A percentile compares a stretch with the other conserved stretches of the same genome.
Evolutionary conservation across 1,139 yeast genomes (phyloP).

Genomic region (Pichia norvegensis): DNA sequence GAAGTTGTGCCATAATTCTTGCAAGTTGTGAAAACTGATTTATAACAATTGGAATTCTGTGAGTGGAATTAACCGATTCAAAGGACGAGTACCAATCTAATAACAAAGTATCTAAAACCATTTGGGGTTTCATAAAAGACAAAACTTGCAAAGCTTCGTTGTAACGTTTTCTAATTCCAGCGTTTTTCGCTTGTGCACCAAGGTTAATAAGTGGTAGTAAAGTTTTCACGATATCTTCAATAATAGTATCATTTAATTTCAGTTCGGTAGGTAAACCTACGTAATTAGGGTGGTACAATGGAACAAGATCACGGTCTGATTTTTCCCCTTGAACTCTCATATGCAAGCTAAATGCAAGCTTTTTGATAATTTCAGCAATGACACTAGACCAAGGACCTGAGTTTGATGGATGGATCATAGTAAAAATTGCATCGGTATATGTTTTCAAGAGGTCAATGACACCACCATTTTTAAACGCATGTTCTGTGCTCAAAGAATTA

Average conservation of each 20-base stretch:
- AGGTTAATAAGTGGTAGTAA: constrained; percentile 52
- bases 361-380: constrained; percentile 55
- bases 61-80: constrained; percentile 70
- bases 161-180: constrained; percentile 51
- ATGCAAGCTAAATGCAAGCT: constrained; percentile 51
- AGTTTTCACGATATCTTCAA: constrained; percentile 45
- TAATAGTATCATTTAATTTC: constrained; percentile 39
- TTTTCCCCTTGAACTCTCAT: constrained; percentile 47
- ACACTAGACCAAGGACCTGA: constrained; percentile 76
- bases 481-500: constrained; percentile 53
- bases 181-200: constrained; percentile 75
- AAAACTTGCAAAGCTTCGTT: constrained; percentile 55
- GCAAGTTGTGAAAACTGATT: constrained; percentile 59
- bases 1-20: constrained; percentile 58
- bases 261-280: constrained; percentile 39
- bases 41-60: constrained; percentile 69
- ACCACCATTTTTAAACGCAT: constrained; percentile 35
- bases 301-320: constrained; percentile 25
- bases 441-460: constrained; percentile 48
- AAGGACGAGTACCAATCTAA: constrained; percentile 79
- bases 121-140: constrained; percentile 54
- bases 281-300: constrained; percentile 32
- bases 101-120: constrained; percentile 57
- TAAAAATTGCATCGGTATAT: constrained; percentile 62
- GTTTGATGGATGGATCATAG: constrained; percentile 89